phyloP scores from a whole-genome alignment of 139 green algal species.

The Micractinium conductrix region DNA sequence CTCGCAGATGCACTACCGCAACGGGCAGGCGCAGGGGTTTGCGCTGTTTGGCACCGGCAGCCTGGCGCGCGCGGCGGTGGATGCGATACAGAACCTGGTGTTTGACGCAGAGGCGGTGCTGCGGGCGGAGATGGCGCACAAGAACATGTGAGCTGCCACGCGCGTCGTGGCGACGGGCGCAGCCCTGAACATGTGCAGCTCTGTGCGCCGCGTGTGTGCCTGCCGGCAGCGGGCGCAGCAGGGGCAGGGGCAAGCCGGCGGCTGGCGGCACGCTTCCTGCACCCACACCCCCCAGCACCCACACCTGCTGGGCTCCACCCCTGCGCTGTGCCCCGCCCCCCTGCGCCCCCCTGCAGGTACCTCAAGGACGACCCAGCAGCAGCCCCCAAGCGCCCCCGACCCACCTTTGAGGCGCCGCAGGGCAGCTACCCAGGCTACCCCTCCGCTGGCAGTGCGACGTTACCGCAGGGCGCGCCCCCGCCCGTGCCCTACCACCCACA shows the following conservation, averaged over 20 bases:
- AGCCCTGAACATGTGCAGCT: too few relatives aligned
- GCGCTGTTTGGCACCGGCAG: conserved; percentile 73
- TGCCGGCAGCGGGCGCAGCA: background rate
- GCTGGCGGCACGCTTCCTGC: background rate
- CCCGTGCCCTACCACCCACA: background rate
- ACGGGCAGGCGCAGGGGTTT: conserved; percentile 81
- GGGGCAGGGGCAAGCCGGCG: background rate
- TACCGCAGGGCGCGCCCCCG: background rate
- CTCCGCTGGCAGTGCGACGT: background rate
- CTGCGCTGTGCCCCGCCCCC: background rate
- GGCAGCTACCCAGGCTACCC: conserved; percentile 1
- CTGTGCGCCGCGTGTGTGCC: background rate
- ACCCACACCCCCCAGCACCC: background rate
- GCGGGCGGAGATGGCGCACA: conserved; percentile 89
- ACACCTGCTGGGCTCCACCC: background rate
- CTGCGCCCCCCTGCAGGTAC: conserved; percentile 64
- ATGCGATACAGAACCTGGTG: conserved; percentile 63
- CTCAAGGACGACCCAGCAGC: conserved; percentile 64
- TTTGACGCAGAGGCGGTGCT: conserved; percentile 77
- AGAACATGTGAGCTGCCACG: conserved; percentile 68
- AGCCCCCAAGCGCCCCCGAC: conserved; percentile 50
- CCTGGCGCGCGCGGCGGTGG: conserved; percentile 62
- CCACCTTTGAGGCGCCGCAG: background rate
- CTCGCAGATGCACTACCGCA: conserved; percentile 83
- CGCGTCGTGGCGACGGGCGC: background rate